Conservation (phyloP, 1,284 basidiomycete species). For the Ustanciosporium gigantosporum region DNA sequence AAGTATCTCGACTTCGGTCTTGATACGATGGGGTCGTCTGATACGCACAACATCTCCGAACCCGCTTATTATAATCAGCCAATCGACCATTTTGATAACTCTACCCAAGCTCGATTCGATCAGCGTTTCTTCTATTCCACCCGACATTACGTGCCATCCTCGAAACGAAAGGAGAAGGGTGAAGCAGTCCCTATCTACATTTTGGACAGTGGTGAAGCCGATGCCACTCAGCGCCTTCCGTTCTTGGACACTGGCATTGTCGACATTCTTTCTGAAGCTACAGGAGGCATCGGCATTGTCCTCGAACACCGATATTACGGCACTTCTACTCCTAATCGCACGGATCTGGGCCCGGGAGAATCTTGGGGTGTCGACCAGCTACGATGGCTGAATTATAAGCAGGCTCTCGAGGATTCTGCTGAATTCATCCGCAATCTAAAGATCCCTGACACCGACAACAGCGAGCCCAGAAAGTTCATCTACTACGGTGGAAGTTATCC, state of each 20-base stretch:
- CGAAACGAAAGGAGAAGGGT: slow-evolving; percentile 72
- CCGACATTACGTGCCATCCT: slow-evolving; percentile 79
- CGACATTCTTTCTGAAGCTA: slow-evolving; percentile 79
- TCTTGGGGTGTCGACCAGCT: slow-evolving; percentile 63
- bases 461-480: slow-evolving; percentile 70
- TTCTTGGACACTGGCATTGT: slow-evolving; percentile 70
- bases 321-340: slow-evolving; percentile 74
- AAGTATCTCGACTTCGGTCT: slow-evolving; percentile 14
- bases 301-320: slow-evolving; percentile 72
- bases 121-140: slow-evolving; percentile 81
- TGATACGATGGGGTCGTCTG: too few species aligned
- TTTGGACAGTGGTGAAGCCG: slow-evolving; percentile 61
- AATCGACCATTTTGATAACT: slow-evolving; percentile 70
- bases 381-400: slow-evolving; percentile 82
- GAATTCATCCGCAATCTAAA: slow-evolving; percentile 82
- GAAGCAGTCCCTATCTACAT: slow-evolving; percentile 56
- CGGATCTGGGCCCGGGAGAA: slow-evolving; percentile 70
- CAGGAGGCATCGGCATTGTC: slow-evolving; percentile 79
- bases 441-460: slow-evolving; percentile 72
- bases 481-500: slow-evolving; percentile 87
- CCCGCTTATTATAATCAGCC: slow-evolving; percentile 72
- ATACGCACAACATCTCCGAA: slow-evolving; percentile 28
- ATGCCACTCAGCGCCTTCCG: slow-evolving; percentile 44
- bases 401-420: slow-evolving; percentile 87
- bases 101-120: slow-evolving; percentile 63